Percentiles rank a stretch among this genome's conserved stretches.
These are phyloP conservation scores for Pythium periplocum DNA, from an alignment of 352 stramenopile species.

Conservation along the genomic window DNA sequence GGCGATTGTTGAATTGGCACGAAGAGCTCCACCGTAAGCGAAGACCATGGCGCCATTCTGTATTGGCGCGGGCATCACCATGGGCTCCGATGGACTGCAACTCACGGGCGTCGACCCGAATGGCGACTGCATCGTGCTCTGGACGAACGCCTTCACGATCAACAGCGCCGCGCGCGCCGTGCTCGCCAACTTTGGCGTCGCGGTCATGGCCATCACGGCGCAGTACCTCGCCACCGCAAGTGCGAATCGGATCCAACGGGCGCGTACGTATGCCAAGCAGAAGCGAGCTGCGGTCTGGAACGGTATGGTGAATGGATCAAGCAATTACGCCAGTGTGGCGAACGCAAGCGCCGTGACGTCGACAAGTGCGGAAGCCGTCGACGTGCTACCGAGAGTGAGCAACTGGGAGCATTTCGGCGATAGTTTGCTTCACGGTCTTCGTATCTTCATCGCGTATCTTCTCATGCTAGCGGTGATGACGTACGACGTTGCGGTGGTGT, in stretches of 20 bases:
- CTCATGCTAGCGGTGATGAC: conserved; percentile 82
- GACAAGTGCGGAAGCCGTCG: neutral
- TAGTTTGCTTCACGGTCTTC: conserved; percentile 49
- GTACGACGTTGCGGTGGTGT: conserved; percentile 62
- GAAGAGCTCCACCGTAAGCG: neutral
- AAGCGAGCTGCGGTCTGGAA: too few relatives aligned
- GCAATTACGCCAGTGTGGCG: conserved; percentile 1
- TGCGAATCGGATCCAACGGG: conserved; percentile 36
- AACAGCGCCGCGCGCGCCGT: conserved; percentile 37
- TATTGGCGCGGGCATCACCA: conserved; percentile 51
- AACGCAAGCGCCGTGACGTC: conserved; percentile 5
- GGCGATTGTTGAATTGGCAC: too few relatives aligned
- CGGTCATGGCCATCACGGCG: conserved; percentile 45
- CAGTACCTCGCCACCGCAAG: conserved; percentile 50
- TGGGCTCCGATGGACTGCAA: conserved; percentile 55
- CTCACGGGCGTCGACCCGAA: conserved; percentile 34
- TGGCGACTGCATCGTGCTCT: conserved; percentile 66
- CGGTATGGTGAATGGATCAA: too few relatives aligned
- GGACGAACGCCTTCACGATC: conserved; percentile 45
- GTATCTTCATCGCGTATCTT: conserved; percentile 72
- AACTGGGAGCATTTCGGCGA: conserved; percentile 52
- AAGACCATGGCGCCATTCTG: conserved; percentile 36
- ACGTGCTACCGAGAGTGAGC: conserved; percentile 27
- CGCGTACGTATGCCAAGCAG: conserved; percentile 29
- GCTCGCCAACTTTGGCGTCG: conserved; percentile 38